Evolutionary conservation across 164 flowering plant species (phyloP).

Genomic region (Aristolochia fimbriata): DNA sequence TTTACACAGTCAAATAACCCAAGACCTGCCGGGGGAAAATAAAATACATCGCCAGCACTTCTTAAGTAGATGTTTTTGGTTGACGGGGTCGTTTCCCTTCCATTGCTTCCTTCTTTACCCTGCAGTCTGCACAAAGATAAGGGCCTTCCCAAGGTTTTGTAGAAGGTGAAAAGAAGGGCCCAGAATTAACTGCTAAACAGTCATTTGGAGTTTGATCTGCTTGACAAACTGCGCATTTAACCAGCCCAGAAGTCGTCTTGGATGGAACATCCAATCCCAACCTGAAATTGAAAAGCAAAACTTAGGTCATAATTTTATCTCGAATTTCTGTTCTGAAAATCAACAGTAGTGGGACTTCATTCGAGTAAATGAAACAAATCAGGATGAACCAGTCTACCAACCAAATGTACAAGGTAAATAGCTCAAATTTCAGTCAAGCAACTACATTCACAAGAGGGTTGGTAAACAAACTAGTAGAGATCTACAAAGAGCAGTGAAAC

Average conservation of each 20-base stretch:
- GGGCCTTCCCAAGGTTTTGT: slow-evolving; percentile 81
- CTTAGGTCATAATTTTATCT: too few relatives aligned
- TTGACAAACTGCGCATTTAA: slow-evolving; percentile 87
- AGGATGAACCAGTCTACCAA: too few relatives aligned
- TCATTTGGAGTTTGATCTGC: slow-evolving; percentile 57
- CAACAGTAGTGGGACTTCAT: too few relatives aligned
- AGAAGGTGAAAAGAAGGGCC: slow-evolving; percentile 50
- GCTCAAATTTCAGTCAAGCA: too few relatives aligned
- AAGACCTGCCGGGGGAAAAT: slow-evolving; percentile 27
- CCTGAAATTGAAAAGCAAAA: slow-evolving; percentile 33
- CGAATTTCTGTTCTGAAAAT: too few relatives aligned
- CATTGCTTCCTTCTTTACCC: slow-evolving; percentile 91
- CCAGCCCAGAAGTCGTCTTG: slow-evolving; percentile 44
- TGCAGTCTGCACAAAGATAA: slow-evolving; percentile 66
- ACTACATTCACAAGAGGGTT: too few relatives aligned
- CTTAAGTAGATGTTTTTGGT: slow-evolving; percentile 23
- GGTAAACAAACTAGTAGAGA: too few relatives aligned
- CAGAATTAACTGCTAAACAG: slow-evolving; percentile 46
- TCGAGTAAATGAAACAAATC: too few relatives aligned
- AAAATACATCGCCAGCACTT: slow-evolving; percentile 16
- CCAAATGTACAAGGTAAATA: too few relatives aligned
- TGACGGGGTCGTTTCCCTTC: slow-evolving; percentile 76
- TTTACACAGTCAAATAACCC: slow-evolving; percentile 5
- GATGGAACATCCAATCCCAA: slow-evolving; percentile 57
- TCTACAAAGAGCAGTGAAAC: slow-evolving; percentile 2